phyloP scores from a whole-genome alignment of 75 land plant species.

The Pseudotsuga menziesii region DNA sequence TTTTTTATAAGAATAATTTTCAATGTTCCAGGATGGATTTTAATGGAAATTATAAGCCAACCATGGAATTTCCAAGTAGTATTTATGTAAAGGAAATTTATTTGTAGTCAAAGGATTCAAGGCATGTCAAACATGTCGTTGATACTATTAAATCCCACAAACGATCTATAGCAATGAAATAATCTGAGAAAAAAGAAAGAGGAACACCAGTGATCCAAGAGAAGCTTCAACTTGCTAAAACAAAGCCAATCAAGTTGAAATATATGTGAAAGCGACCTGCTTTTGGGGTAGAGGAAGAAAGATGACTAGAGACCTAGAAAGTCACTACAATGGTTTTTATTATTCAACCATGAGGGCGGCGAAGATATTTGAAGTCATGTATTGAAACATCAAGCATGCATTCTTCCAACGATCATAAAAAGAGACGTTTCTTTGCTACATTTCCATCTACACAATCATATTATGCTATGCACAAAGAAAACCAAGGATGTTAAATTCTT shows the following conservation, averaged over 20 bases:
- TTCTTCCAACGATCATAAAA: conserved; percentile 95
- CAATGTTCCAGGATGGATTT: conserved; percentile 70
- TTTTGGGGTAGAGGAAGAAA: conserved; percentile 84
- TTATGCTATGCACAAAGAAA: conserved; percentile 97
- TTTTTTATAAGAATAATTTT: conserved; percentile 65
- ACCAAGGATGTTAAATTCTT: conserved; percentile 89
- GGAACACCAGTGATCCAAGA: conserved; percentile 94
- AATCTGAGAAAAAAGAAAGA: conserved; percentile 94
- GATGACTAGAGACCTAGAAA: conserved; percentile 68
- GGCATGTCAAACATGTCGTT: conserved; percentile 84
- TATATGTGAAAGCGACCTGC: conserved; percentile 86
- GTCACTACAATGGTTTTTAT: conserved; percentile 77
- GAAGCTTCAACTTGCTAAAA: conserved; percentile 67
- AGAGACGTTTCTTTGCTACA: conserved; percentile 89
- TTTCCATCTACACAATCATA: conserved; percentile 86
- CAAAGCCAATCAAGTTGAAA: conserved; percentile 62
- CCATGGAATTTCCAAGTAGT: conserved; percentile 54
- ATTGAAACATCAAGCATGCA: conserved; percentile 84
- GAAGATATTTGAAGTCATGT: conserved; percentile 81
- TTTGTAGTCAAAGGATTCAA: conserved; percentile 79
- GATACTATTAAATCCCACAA: conserved; percentile 79
- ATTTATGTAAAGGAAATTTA: conserved; percentile 90
- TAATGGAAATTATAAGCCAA: conserved; percentile 54
- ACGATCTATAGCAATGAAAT: conserved; percentile 69
- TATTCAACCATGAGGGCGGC: conserved; percentile 79